phyloP scores from a whole-genome alignment of 768 basidiomycete species.

The Lactarius pseudohatsudake region DNA sequence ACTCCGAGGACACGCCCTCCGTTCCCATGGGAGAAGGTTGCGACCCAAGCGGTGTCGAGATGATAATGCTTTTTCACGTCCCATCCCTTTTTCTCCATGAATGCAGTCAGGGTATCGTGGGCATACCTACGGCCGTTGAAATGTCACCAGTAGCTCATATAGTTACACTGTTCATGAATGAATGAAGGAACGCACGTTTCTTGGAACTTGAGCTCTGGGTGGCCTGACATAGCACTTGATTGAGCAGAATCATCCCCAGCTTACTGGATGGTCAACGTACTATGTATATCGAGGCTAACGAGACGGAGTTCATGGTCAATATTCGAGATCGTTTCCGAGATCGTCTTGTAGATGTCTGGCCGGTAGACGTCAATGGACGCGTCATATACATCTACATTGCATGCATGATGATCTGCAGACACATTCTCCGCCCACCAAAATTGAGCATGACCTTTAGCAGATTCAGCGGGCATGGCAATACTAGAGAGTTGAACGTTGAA shows the following conservation, averaged over 20 bases:
- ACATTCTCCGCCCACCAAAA: slow-evolving; percentile 25
- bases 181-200: slow-evolving; percentile 50
- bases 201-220: slow-evolving; percentile 67
- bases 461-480: not conserved
- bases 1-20: slow-evolving; percentile 74
- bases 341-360: slow-evolving; percentile 27
- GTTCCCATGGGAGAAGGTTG: slow-evolving; percentile 59
- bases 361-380: slow-evolving; percentile 17
- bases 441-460: slow-evolving; percentile 11
- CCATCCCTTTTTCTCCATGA: slow-evolving; percentile 67
- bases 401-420: slow-evolving; percentile 10
- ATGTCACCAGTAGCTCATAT: not conserved
- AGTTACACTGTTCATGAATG: slow-evolving; percentile 1
- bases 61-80: slow-evolving; percentile 58
- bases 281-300: slow-evolving; percentile 72
- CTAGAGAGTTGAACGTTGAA: not conserved
- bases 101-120: slow-evolving; percentile 66
- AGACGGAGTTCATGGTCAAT: slow-evolving; percentile 55
- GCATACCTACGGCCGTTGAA: slow-evolving; percentile 50
- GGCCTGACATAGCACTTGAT: slow-evolving; percentile 42
- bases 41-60: slow-evolving; percentile 75
- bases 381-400: slow-evolving; percentile 25
- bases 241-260: slow-evolving; percentile 5
- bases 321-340: slow-evolving; percentile 49
- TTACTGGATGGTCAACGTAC: slow-evolving; percentile 38